These are phyloP conservation scores for Coccomyxa sp. DNA, from an alignment of 139 green algal species.

Conservation along the genomic window DNA sequence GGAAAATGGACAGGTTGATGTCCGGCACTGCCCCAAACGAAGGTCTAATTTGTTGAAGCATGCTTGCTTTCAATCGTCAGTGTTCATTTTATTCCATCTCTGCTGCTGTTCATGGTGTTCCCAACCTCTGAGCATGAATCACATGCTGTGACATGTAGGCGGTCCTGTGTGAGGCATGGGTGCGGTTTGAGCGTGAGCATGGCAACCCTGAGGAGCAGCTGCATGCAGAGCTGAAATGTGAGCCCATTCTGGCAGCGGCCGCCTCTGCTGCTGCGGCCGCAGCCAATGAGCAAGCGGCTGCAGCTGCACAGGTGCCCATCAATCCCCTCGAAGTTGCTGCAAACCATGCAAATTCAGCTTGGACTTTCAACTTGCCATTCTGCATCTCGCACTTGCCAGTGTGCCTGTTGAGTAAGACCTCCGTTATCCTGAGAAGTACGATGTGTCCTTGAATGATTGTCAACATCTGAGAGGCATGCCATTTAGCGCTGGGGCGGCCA, in stretches of 20 bases:
- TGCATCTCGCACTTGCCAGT: too few relatives aligned
- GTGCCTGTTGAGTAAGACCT: neutral
- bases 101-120: too few relatives aligned
- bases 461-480: neutral
- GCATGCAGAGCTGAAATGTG: slow-evolving; percentile 36
- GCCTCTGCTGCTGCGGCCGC: slow-evolving; percentile 35
- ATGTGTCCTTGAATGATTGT: neutral
- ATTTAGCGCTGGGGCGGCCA: too few relatives aligned
- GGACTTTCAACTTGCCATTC: too few relatives aligned
- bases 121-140: too few relatives aligned
- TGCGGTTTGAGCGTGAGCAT: slow-evolving; percentile 81
- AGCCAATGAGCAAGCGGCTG: slow-evolving; percentile 26
- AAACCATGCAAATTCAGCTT: neutral
- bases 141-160: slow-evolving; percentile 24
- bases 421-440: neutral
- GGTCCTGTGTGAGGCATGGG: slow-evolving; percentile 63
- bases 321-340: slow-evolving; percentile 21
- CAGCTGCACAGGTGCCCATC: slow-evolving; percentile 11
- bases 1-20: slow-evolving; percentile 19
- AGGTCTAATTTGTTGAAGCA: too few relatives aligned
- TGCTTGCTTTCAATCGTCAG: too few relatives aligned
- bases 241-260: slow-evolving; percentile 56
- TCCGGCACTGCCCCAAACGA: too few relatives aligned
- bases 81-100: too few relatives aligned
- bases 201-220: slow-evolving; percentile 38